phyloP scores from a whole-genome alignment of 1,284 basidiomycete genomes.

The Leccinum fuscescens region DNA sequence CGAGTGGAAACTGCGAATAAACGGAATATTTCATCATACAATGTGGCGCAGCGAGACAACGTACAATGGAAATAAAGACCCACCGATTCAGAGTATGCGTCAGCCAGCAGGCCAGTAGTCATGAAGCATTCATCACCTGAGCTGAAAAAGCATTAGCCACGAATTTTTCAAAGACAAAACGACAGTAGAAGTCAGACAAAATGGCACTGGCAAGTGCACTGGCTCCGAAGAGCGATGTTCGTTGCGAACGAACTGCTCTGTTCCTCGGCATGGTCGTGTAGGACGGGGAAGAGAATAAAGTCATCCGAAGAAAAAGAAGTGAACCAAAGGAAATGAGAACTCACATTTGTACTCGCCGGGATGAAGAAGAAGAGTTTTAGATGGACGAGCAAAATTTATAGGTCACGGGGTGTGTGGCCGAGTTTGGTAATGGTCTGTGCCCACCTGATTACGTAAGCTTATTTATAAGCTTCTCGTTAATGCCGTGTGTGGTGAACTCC shows the following conservation, averaged over 20 bases:
- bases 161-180: neutral
- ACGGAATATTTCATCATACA: conserved; percentile 58
- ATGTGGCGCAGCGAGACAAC: conserved; percentile 24
- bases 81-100: conserved; percentile 18
- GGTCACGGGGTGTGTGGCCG: conserved; percentile 19
- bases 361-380: neutral
- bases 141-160: conserved; percentile 14
- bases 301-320: conserved; percentile 47
- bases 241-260: conserved; percentile 74
- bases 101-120: neutral
- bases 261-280: conserved; percentile 76
- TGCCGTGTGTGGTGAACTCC: neutral
- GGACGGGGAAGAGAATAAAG: conserved; percentile 83
- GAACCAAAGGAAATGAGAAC: conserved; percentile 7
- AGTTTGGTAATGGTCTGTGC: conserved; percentile 35
- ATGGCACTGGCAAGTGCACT: conserved; percentile 84
- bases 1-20: conserved; percentile 80
- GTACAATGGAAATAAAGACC: conserved; percentile 21
- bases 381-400: conserved; percentile 27
- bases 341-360: conserved; percentile 14
- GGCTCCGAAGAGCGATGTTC: conserved; percentile 57
- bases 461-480: conserved; percentile 16
- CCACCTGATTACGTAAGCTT: conserved; percentile 22
- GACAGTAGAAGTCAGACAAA: conserved; percentile 56
- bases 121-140: neutral